Evolutionary conservation across 352 stramenopile species (phyloP), one percentile per base, ranked within the genome.

Genomic region (Pythium folliculosum): DNA sequence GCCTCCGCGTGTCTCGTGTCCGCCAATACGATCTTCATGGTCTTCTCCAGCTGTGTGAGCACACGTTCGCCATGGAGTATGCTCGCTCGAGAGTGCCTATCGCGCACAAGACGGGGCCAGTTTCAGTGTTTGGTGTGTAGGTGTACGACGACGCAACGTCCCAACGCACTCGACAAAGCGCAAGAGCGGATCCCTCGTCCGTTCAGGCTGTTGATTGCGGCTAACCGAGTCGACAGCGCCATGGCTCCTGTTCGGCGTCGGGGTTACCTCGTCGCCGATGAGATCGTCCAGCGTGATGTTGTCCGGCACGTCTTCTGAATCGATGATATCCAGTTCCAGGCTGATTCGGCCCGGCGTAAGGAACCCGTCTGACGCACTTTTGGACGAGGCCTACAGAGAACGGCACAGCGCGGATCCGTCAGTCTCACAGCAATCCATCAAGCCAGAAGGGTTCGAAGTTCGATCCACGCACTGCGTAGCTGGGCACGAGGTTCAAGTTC

Each of bases 401-500:
- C 1, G 14, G 23, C 14, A 49, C 10, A 17, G 13, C 25, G 23
- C 35, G 4, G 1, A 37, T 30, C 6, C 8, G n/a, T 27, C 5
- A 27, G 37, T 5, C 32, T 21, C 1, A 13, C 16, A 38, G 16
- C 14, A 3, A 17, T 43, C 9, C 37, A 5, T 12, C 37, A 17
- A 12, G 10, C 4, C 37, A 17, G 17, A 6, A 47, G 6, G 23
- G 17, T 49, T 12, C 5, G 37, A 38, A 0, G 13, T 50, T 3
- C 17, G 25, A 10, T 23, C 49, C 13, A 35, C 55, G 4, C 12
- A 88, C 80, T 61, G 73, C 78, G 61, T 84, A 87, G 56, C 82
- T 88, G 1, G 80, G 82, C 9, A 90, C 77, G 21, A 90, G 69
- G 58, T 92, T 92, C 23, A 75, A 78, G 60, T 89, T 92, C 32